These are phyloP conservation scores for Abortiporus biennis DNA, from an alignment of 1,284 basidiomycete genomes.

Conservation along the genomic window DNA sequence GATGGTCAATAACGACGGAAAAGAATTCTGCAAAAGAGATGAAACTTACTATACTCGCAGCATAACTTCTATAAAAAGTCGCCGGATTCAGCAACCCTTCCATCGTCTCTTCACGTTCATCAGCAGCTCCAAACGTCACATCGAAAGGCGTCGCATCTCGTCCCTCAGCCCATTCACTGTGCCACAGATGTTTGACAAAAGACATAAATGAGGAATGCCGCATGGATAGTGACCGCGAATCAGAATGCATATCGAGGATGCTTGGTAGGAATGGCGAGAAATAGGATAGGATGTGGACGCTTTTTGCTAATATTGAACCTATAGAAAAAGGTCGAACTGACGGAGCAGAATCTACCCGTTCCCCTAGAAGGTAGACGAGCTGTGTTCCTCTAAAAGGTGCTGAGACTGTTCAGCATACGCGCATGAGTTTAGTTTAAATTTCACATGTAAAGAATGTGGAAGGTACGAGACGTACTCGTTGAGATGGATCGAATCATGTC, in stretches of 20 bases:
- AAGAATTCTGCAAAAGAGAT: neutral
- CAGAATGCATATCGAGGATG: constrained; percentile 37
- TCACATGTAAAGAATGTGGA: too few species aligned
- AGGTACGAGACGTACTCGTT: constrained; percentile 25
- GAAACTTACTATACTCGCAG: constrained; percentile 32
- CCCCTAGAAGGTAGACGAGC: constrained; percentile 40
- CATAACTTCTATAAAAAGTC: constrained; percentile 41
- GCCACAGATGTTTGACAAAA: constrained; percentile 35
- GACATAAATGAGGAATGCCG: constrained; percentile 27
- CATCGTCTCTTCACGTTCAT: constrained; percentile 32
- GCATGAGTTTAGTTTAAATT: neutral
- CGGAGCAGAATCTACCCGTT: constrained; percentile 35
- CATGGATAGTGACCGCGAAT: constrained; percentile 35
- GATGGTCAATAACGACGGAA: too few species aligned
- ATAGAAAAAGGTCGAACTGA: constrained; percentile 34
- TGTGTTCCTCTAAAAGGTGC: constrained; percentile 45
- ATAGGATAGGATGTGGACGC: constrained; percentile 36
- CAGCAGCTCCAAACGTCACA: constrained; percentile 39
- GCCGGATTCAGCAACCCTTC: constrained; percentile 32
- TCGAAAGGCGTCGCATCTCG: constrained; percentile 43
- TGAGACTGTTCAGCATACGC: constrained; percentile 27
- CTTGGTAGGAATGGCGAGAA: constrained; percentile 35
- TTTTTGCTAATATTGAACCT: constrained; percentile 33
- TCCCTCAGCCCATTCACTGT: constrained; percentile 44
- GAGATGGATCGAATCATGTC: constrained; percentile 44